Base-by-base conservation (phyloP, 2,329 filamentous ascomycete genomes). In the Xylaria sp. region DNA sequence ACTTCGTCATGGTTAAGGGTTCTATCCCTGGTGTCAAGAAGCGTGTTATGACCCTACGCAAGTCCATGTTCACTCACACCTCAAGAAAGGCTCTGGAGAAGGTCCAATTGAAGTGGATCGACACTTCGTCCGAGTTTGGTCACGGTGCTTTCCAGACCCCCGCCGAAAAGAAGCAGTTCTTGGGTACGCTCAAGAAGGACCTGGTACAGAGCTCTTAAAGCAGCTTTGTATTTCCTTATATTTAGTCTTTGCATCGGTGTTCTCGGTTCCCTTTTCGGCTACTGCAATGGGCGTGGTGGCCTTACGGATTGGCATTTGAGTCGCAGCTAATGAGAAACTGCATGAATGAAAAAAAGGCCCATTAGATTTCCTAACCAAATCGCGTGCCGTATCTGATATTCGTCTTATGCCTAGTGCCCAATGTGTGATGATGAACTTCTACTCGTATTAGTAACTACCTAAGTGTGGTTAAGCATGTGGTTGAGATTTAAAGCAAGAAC, bases 91-190 rank as follows among this genome's bases (percentile, higher is more conserved):
- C 96, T 66, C 89, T 97, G 81, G 96, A 99, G 92, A 98, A 99
- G 93, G 93, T 98, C 84, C 93, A 95, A 82, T 93, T 99, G 88
- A 99, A 99, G 88, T 99, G 96, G 96, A 99, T 99, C 92, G 96
- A 99, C 82, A 99, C 96, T 79, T 98, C 94, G 73, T 98, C 94
- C 87, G 97, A 99, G 90, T 99, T 99, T 85, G 96, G 96, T 86
- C 96, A 99, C 88, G 96, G 96, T 91, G 95, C 94, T 81, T 99
- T 97, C 93, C 96, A 99, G 90, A 99, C 96, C 74, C 88, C 92
- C 76, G 92, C 93, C 82, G 96, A 99, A 92, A 99, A 99, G 94
- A 93, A 92, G 87, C 91, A 93, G 83, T 96, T 93, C 90, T 84
- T 97, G 86, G 96, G 96, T 87, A 97, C 94, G 69, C 93, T 99